Evolutionary conservation across 306 rosid genomes (phyloP).

Genomic region (Medicago truncatula): DNA sequence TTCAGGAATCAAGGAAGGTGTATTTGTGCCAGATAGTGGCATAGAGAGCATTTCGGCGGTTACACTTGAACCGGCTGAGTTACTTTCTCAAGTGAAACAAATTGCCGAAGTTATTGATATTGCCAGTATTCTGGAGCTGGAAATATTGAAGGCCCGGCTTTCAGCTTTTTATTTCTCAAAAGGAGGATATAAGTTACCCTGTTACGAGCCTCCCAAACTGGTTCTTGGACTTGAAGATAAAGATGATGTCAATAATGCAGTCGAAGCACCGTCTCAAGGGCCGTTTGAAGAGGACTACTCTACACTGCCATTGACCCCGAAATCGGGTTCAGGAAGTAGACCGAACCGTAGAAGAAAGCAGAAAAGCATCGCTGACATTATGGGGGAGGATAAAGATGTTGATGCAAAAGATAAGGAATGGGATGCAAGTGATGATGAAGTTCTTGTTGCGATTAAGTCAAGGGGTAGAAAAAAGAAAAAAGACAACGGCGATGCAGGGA

Average conservation of each 20-base stretch:
- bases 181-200: slow-evolving; percentile 65
- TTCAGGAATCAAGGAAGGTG: slow-evolving; percentile 74
- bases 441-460: slow-evolving; percentile 25
- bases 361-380: slow-evolving; percentile 77
- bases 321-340: slow-evolving; percentile 46
- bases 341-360: slow-evolving; percentile 63
- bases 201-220: slow-evolving; percentile 54
- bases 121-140: slow-evolving; percentile 55
- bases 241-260: slow-evolving; percentile 35
- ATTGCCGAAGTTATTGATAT: slow-evolving; percentile 39
- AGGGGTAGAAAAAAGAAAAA: slow-evolving; percentile 51
- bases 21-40: slow-evolving; percentile 59
- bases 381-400: slow-evolving; percentile 52
- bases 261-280: slow-evolving; percentile 61
- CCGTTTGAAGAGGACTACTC: slow-evolving; percentile 62
- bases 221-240: slow-evolving; percentile 70
- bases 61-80: slow-evolving; percentile 49
- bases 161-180: slow-evolving; percentile 58
- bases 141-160: slow-evolving; percentile 56
- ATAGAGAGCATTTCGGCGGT: slow-evolving; percentile 46
- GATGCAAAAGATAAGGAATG: slow-evolving; percentile 40
- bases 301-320: slow-evolving; percentile 47
- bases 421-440: slow-evolving; percentile 37
- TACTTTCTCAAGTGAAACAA: slow-evolving; percentile 65
- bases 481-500: slow-evolving; percentile 37